Conservation (phyloP, 352 stramenopile species). For the Phytophthora hibernalis region DNA sequence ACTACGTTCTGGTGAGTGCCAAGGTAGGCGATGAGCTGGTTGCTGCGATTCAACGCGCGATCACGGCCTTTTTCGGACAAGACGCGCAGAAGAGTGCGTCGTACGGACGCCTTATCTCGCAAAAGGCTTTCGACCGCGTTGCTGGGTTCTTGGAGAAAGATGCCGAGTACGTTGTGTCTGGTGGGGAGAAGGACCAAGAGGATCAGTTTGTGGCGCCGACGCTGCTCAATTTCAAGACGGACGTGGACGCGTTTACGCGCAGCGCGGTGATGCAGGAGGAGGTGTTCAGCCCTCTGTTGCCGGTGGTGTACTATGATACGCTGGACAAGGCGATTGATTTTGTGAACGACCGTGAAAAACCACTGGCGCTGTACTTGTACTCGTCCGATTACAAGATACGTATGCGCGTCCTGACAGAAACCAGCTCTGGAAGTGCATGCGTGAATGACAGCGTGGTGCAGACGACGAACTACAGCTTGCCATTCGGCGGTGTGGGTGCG, state of each 20-base stretch:
- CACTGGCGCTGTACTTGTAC: constrained; percentile 91
- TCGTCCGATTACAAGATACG: constrained; percentile 44
- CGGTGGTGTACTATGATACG: constrained; percentile 85
- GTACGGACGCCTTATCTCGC: constrained; percentile 77
- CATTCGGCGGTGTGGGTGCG: constrained; percentile 83
- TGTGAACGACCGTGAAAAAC: constrained; percentile 65
- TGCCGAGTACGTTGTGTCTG: constrained; percentile 61
- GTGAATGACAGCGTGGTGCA: constrained; percentile 91
- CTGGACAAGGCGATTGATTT: constrained; percentile 53
- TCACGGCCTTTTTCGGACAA: constrained; percentile 63
- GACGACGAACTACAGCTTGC: constrained; percentile 63
- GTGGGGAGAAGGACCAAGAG: constrained; percentile 62
- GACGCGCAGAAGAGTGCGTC: constrained; percentile 51
- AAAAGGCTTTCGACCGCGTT: constrained; percentile 61
- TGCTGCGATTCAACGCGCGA: constrained; percentile 40
- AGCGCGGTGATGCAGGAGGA: constrained; percentile 92
- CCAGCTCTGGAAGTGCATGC: constrained; percentile 57
- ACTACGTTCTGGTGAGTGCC: constrained; percentile 92
- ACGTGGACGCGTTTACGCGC: constrained; percentile 50
- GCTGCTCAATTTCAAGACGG: constrained; percentile 88
- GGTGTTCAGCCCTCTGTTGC: constrained; percentile 96
- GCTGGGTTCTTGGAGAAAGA: constrained; percentile 65
- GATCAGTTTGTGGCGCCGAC: constrained; percentile 89
- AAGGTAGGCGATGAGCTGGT: constrained; percentile 70
- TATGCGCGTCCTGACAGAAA: constrained; percentile 44